Percentiles rank a stretch among this genome's conserved stretches.
Conservation (phyloP, 2,329 filamentous ascomycete genomes). For the Aspergillus brasiliensis region DNA sequence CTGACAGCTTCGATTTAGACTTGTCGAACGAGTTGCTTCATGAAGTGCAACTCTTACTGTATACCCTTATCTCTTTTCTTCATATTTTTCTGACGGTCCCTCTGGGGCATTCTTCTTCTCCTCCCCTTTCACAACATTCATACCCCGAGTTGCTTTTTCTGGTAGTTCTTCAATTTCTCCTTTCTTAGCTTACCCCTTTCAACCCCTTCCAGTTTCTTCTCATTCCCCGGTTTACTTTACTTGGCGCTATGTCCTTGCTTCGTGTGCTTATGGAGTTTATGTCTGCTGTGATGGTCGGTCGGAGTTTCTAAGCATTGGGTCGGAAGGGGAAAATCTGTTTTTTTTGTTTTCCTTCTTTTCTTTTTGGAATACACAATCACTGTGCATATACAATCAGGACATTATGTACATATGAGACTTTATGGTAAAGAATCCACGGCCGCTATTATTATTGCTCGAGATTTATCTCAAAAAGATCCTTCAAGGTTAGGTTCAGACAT, state of each 20-base stretch:
- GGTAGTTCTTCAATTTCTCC: background rate
- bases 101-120: background rate
- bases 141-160: background rate
- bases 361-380: conserved; percentile 11
- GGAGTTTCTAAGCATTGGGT: background rate
- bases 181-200: background rate
- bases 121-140: background rate
- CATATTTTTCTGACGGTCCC: background rate
- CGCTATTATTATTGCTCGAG: background rate
- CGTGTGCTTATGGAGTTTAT: background rate
- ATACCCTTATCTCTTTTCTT: background rate
- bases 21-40: conserved; percentile 40
- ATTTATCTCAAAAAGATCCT: too few species aligned
- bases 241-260: background rate
- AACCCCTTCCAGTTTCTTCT: background rate
- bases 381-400: conserved; percentile 14
- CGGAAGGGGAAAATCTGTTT: background rate
- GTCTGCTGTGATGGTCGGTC: background rate
- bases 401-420: conserved; percentile 14
- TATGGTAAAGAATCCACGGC: background rate
- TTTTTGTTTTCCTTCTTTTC: background rate
- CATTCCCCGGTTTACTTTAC: background rate
- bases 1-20: conserved; percentile 25
- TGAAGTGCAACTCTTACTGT: background rate
- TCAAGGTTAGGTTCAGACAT: too few species aligned